phyloP scores from a whole-genome alignment of 768 basidiomycete genomes.

The Boletus edulis region DNA sequence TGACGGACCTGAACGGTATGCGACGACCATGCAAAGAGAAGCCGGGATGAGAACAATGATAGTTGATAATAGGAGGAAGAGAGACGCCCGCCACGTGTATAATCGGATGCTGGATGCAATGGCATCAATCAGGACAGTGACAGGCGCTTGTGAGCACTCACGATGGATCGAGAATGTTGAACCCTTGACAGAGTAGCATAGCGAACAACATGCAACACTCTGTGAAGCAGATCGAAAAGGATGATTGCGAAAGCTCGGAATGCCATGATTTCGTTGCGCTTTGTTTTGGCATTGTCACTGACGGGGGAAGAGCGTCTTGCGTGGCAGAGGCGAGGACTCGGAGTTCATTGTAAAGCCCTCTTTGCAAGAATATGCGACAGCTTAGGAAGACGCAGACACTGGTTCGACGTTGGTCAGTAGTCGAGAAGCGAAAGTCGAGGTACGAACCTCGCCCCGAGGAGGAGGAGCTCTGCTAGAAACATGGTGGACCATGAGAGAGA shows the following conservation, averaged over 20 bases:
- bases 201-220: constrained; percentile 74
- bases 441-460: constrained; percentile 21
- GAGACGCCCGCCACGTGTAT: constrained; percentile 66
- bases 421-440: not conserved
- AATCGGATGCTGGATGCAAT: constrained; percentile 48
- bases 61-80: constrained; percentile 54
- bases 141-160: constrained; percentile 33
- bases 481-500: constrained; percentile 4
- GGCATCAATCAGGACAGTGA: constrained; percentile 1
- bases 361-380: constrained; percentile 58
- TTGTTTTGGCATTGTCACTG: constrained; percentile 18
- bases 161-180: constrained; percentile 52
- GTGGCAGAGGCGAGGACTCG: constrained; percentile 42
- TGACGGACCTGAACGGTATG: constrained; percentile 36
- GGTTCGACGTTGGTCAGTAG: not conserved
- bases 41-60: constrained; percentile 70
- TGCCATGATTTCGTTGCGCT: constrained; percentile 40
- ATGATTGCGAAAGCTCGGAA: constrained; percentile 50
- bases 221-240: constrained; percentile 71
- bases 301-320: constrained; percentile 24
- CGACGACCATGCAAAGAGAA: constrained; percentile 57
- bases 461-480: constrained; percentile 9
- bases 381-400: constrained; percentile 54
- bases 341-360: constrained; percentile 59
- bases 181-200: constrained; percentile 69